Evolutionary conservation across 176 grass and related monocot genomes (phyloP).

Genomic region (Musa acuminata): DNA sequence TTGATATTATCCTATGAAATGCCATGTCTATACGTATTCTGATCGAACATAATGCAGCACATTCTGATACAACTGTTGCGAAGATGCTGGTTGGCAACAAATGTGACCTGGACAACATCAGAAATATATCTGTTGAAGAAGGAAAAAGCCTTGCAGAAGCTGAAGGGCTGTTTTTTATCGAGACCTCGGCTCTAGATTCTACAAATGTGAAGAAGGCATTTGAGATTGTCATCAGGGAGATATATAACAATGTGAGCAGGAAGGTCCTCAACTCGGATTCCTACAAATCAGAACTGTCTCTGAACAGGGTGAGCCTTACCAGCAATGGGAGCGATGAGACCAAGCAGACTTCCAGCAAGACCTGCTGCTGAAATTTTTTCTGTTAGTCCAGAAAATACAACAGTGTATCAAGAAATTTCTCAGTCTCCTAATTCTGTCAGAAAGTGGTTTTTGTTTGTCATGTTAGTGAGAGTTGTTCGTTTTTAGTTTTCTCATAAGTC

Average conservation of each 20-base stretch:
- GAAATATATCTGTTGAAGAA: constrained; percentile 15
- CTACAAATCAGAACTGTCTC: constrained; percentile 1
- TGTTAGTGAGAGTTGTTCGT: background rate
- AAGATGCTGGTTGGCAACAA: constrained; percentile 5
- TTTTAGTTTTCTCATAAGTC: background rate
- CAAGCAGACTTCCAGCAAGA: background rate
- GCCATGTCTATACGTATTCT: background rate
- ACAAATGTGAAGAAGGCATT: constrained; percentile 5
- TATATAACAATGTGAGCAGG: background rate
- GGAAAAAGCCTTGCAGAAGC: constrained; percentile 9
- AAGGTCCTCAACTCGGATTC: constrained; percentile 6
- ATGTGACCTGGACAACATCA: constrained; percentile 8
- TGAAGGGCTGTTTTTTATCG: constrained; percentile 5
- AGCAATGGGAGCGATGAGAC: background rate
- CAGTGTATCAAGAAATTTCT: background rate
- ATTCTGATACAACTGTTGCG: constrained; percentile 1
- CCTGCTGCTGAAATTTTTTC: background rate
- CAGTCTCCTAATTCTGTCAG: background rate
- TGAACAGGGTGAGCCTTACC: constrained; percentile 1
- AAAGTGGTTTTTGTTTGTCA: background rate
- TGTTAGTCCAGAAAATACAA: background rate
- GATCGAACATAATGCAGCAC: background rate
- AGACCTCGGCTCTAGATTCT: background rate
- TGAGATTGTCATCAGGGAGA: constrained; percentile 1
- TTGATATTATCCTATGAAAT: too few relatives aligned